Evolutionary conservation across 1,284 basidiomycete genomes (phyloP), one percentile per base, ranked within the genome.

Genomic region (Psilocybe mexicana): DNA sequence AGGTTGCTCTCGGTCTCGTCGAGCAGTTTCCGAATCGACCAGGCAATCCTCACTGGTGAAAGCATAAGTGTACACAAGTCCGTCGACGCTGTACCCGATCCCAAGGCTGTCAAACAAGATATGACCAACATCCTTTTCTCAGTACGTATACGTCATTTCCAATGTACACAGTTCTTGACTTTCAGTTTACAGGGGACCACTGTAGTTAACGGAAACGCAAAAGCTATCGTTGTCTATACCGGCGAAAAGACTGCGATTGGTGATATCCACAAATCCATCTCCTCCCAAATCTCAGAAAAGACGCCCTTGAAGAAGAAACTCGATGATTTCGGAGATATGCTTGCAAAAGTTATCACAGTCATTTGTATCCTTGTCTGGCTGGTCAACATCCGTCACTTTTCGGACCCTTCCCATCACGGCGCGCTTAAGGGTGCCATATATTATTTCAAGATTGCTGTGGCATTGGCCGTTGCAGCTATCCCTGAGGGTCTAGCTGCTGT

Each of bases 381-480:
- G 61, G 90, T 98, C 77, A 97, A 98, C 76, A 83, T 94, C 67
- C 86, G 92, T 52, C 93, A 97, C 75, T 98, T 97, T 73, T 88
- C 84, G 82, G 95, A 98, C 69, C 93, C 94, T 10, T 84, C 90
- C 24, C 95, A 97, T 71, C 91, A 92, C 66, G 92, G 94, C 56
- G 86, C 79, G 58, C 78, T 97, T 67, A 94, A 94, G 72, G 95
- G 95, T 43, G 95, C 95, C 0, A 85, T 98, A 61, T 97, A 97
- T 74, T 98, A 98, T 75, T 93, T 98, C 83, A 98, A 97, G 79
- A 97, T 98, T 68, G 96, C 95, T 36, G 96, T 98, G 46, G 94
- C 96, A 2, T 80, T 98, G 38, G 95, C 96, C 14, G 95, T 98
- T 45, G 95, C 96, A 57, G 95, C 95, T 48, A 97, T 97, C 67